Evolutionary conservation across 2,329 filamentous ascomycete genomes (phyloP).

Genomic region (Botryotinia convoluta): DNA sequence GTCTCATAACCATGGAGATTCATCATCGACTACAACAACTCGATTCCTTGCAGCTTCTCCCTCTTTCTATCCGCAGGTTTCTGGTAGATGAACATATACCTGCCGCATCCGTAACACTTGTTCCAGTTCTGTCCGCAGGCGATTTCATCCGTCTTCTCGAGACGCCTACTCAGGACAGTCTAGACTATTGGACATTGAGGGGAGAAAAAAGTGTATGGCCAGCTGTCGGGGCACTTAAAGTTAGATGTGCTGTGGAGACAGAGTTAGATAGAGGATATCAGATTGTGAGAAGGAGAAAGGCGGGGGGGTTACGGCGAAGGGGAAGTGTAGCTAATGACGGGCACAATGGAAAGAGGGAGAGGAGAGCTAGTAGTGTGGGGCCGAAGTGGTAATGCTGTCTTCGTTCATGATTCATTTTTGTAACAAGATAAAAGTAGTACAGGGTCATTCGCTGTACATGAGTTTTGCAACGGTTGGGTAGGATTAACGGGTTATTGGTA

Average conservation of each 20-base stretch:
- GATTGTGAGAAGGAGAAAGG: constrained; percentile 58
- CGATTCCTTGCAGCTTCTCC: constrained; percentile 72
- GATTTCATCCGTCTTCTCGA: constrained; percentile 82
- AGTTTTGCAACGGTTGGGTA: neutral
- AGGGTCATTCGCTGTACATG: neutral
- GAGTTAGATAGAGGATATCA: constrained; percentile 86
- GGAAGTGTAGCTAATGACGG: constrained; percentile 36
- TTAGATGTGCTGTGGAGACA: constrained; percentile 81
- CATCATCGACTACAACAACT: constrained; percentile 79
- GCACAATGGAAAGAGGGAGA: constrained; percentile 31
- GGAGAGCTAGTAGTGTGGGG: constrained; percentile 35
- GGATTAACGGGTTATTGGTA: neutral
- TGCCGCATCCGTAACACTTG: constrained; percentile 73
- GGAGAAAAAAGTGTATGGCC: constrained; percentile 92
- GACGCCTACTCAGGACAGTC: constrained; percentile 69
- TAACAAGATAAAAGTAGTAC: neutral
- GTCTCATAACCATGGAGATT: constrained; percentile 72
- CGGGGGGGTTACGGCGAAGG: constrained; percentile 36
- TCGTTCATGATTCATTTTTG: neutral
- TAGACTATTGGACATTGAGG: constrained; percentile 81
- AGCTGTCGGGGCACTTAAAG: constrained; percentile 74
- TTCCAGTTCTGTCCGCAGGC: constrained; percentile 69
- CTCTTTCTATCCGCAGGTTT: constrained; percentile 67
- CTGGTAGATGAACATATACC: constrained; percentile 81
- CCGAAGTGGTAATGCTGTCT: constrained; percentile 26